Conservation (phyloP, 768 basidiomycete genomes). For the Lactarius vividus region DNA sequence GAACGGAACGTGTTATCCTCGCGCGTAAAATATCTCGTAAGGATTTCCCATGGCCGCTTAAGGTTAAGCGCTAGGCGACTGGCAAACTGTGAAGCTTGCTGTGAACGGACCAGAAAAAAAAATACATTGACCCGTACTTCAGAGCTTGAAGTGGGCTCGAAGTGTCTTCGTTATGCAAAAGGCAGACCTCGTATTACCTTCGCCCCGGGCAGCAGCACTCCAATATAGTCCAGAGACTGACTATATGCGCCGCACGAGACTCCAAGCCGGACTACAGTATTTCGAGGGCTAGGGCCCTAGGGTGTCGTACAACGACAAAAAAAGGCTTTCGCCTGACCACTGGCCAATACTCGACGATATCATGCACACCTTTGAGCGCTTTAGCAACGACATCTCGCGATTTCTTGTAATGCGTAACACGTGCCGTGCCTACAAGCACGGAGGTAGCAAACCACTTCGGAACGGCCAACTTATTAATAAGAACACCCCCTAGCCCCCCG, state of each 20-base stretch:
- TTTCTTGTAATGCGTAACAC: neutral
- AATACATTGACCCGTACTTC: neutral
- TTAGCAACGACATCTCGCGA: no score
- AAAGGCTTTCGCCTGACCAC: no score
- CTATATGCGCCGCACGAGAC: no score
- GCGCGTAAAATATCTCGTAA: conserved; percentile 22
- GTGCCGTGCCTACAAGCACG: neutral
- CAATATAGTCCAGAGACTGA: neutral
- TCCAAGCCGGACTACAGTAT: no score
- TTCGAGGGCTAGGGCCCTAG: no score
- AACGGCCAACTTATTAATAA: neutral
- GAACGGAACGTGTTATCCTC: conserved; percentile 30
- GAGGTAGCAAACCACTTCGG: neutral
- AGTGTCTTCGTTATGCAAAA: neutral
- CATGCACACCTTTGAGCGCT: neutral
- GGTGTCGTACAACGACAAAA: no score
- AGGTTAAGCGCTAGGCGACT: neutral
- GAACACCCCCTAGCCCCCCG: neutral
- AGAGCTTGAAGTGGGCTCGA: neutral
- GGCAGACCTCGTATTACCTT: neutral
- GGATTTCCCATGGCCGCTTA: conserved; percentile 17
- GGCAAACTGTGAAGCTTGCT: neutral
- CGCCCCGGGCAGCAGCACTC: neutral
- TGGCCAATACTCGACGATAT: neutral
- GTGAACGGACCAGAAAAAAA: no score